These are phyloP conservation scores for Amylostereum chailletii DNA, from an alignment of 1,284 basidiomycete genomes.

Conservation along the genomic window DNA sequence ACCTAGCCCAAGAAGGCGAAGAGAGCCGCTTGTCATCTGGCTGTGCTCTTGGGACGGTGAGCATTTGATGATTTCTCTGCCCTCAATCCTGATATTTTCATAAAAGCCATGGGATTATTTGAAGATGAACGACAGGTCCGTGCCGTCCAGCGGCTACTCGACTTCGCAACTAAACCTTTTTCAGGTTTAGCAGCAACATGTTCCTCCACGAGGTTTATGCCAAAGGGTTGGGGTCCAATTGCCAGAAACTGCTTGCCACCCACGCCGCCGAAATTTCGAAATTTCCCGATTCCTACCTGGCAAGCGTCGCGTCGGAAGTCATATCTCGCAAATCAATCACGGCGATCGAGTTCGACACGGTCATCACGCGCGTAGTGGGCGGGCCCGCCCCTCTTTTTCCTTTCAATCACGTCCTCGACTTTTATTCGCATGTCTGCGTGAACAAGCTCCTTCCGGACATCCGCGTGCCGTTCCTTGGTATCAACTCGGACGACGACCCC, in stretches of 20 bases:
- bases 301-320: slow-evolving; percentile 36
- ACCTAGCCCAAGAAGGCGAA: slow-evolving; percentile 83
- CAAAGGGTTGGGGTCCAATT: slow-evolving; percentile 75
- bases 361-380: slow-evolving; percentile 68
- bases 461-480: slow-evolving; percentile 66
- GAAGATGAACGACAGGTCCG: slow-evolving; percentile 37
- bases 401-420: slow-evolving; percentile 67
- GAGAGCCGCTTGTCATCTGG: slow-evolving; percentile 68
- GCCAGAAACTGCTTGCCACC: slow-evolving; percentile 58
- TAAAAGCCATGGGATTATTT: slow-evolving; percentile 70
- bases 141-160: slow-evolving; percentile 27
- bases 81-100: neutral
- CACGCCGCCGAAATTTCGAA: slow-evolving; percentile 44
- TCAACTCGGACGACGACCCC: slow-evolving; percentile 92
- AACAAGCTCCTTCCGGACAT: slow-evolving; percentile 48
- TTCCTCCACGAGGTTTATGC: slow-evolving; percentile 73
- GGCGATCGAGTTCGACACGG: slow-evolving; percentile 53
- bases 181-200: slow-evolving; percentile 56
- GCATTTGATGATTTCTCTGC: slow-evolving; percentile 18
- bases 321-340: slow-evolving; percentile 43
- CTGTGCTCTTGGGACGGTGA: slow-evolving; percentile 74
- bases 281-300: slow-evolving; percentile 42
- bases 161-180: slow-evolving; percentile 10
- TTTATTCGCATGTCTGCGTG: slow-evolving; percentile 71
- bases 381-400: slow-evolving; percentile 78